Percentiles rank a stretch among this genome's conserved stretches.
Evolutionary conservation across 306 rosid species (phyloP).

Genomic region (Malus orientalis): DNA sequence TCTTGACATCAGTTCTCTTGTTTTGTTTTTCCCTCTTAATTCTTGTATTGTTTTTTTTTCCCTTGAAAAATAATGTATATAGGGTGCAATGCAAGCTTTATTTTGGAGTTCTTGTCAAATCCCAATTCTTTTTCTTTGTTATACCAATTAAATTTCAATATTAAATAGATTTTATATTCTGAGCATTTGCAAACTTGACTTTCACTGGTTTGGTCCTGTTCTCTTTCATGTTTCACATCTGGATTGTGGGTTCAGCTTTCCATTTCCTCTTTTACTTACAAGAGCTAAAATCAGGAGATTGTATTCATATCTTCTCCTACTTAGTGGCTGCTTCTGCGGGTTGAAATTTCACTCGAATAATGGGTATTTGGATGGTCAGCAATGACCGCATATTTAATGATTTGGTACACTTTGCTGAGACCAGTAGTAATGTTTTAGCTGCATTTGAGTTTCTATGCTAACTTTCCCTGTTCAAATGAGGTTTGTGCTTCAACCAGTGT

Average conservation of each 20-base stretch:
- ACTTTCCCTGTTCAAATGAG: background rate
- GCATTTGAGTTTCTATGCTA: background rate
- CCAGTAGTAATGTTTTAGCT: background rate
- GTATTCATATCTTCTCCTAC: background rate
- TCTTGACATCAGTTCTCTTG: constrained; percentile 23
- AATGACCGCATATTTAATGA: background rate
- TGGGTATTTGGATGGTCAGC: background rate
- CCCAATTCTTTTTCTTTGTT: background rate
- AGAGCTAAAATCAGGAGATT: background rate
- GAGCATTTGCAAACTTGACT: background rate
- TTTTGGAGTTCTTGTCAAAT: background rate
- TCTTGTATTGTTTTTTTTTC: background rate
- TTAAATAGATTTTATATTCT: background rate
- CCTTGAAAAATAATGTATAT: constrained; percentile 1
- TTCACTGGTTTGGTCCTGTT: background rate
- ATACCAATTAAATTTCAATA: background rate
- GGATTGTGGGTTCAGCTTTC: background rate
- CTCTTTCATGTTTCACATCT: background rate
- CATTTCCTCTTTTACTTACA: background rate
- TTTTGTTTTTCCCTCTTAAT: background rate
- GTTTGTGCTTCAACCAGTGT: background rate
- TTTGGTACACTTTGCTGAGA: background rate
- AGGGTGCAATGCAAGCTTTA: constrained; percentile 2
- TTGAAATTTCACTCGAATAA: background rate
- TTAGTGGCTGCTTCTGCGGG: background rate